Evolutionary conservation across 2,329 filamentous ascomycete species (phyloP).

Genomic region (Fusarium guadeloupense): DNA sequence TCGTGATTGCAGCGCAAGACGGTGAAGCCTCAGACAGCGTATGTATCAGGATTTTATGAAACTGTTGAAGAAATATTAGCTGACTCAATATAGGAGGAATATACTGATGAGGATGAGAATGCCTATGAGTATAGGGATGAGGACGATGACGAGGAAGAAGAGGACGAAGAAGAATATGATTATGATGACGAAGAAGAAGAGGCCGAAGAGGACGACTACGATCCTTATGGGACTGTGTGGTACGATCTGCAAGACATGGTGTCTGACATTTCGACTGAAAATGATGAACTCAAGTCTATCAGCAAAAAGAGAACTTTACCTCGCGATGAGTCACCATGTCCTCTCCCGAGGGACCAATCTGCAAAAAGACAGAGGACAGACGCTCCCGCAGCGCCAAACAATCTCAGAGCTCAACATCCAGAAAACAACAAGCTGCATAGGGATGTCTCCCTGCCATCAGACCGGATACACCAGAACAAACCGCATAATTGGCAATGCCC

Average conservation of each 20-base stretch:
- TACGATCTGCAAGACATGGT: conserved; percentile 15
- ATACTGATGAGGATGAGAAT: conserved; percentile 22
- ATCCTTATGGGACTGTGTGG: conserved; percentile 9
- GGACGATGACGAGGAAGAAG: background rate
- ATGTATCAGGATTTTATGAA: conserved; percentile 2
- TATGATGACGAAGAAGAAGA: background rate
- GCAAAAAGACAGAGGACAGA: conserved; percentile 28
- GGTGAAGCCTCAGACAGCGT: conserved; percentile 24
- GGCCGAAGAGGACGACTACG: conserved; percentile 12
- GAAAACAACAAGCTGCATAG: background rate
- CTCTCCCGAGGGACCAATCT: conserved; percentile 9
- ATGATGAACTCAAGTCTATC: conserved; percentile 5
- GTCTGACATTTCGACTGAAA: conserved; percentile 10
- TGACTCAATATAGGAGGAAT: conserved; percentile 33
- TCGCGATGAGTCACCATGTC: conserved; percentile 15
- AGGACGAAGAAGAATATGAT: background rate
- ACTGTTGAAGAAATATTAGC: background rate
- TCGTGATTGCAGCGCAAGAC: conserved; percentile 12
- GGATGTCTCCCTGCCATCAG: conserved; percentile 1
- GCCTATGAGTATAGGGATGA: background rate
- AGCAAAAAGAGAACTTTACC: conserved; percentile 21
- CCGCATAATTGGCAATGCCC: conserved; percentile 16
- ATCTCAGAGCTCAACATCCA: background rate
- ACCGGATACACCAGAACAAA: conserved; percentile 4
- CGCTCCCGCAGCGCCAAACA: background rate